Percentiles rank a stretch among this genome's conserved stretches.
These are phyloP conservation scores for Hanseniaspora pseudoguilliermondii DNA, from an alignment of 805 yeast genomes.

Conservation along the genomic window DNA sequence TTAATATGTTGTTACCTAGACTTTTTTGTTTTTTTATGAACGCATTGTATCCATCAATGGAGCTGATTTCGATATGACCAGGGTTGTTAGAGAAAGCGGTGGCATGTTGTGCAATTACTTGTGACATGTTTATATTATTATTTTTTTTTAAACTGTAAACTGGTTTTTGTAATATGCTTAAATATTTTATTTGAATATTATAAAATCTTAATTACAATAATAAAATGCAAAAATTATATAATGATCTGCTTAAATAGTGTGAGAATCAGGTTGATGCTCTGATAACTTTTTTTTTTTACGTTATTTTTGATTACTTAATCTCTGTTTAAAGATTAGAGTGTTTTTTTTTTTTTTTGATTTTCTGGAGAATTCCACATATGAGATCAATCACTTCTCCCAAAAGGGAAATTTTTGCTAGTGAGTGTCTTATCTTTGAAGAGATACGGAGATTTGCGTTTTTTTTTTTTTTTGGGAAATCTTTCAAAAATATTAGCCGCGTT, in stretches of 20 bases:
- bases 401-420: not conserved
- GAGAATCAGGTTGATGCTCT: not conserved
- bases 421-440: not conserved
- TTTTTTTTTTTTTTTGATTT: not conserved
- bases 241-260: not conserved
- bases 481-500: too few relatives aligned
- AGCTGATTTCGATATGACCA: constrained; percentile 27
- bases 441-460: too few relatives aligned
- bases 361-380: too few relatives aligned
- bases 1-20: constrained; percentile 24
- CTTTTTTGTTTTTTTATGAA: constrained; percentile 28
- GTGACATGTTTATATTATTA: not conserved
- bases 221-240: too few relatives aligned
- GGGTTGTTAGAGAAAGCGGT: not conserved
- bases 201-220: too few relatives aligned
- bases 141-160: too few relatives aligned
- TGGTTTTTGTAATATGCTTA: too few relatives aligned
- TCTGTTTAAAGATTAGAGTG: not conserved
- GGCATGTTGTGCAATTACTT: constrained; percentile 18
- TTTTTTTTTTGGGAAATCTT: too few relatives aligned
- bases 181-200: too few relatives aligned
- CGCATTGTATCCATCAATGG: constrained; percentile 30
- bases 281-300: not conserved
- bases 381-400: not conserved
- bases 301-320: not conserved